Evolutionary conservation across 225 moss, liverwort and hornwort species (phyloP), one percentile per base, ranked within the genome.

Genomic region (Marchantia paleacea): DNA sequence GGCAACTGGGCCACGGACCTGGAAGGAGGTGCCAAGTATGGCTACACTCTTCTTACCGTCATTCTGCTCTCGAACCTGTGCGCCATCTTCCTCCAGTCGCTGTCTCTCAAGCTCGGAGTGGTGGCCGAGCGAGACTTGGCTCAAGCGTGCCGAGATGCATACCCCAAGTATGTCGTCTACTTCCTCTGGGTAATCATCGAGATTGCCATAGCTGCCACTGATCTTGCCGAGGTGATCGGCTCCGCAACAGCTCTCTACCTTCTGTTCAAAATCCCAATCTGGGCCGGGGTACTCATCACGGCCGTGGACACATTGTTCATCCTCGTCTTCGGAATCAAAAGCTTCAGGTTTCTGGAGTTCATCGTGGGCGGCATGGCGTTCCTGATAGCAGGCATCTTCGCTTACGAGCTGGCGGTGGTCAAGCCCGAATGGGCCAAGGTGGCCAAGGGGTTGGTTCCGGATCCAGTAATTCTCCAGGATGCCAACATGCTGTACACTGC

Each of bases 221-320:
- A 95, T 62, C 71, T 95, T 67, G 93, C 95, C 20, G 95, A 95
- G 83, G 93, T 95, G 39, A 93, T 95, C 7, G 95, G 95, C 3
- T 93, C 95, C 25, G 95, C 95, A 8, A 91, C 91, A 25, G 95
- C 93, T 7, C 63, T 95, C 77, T 92, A 93, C 74, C 84, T 95
- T 10, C 39, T 95, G 6, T 95, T 95, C 73, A 86, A 90, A 7
- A 83, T 95, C 2, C 95, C 93, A 0, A 83, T 95, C 13, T 95
- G 95, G 95, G 91, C 84, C 3, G 95, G 95, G 13, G 95, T 95
- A 16, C 55, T 95, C 26, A 87, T 95, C 82, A 95, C 95, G 19
- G 90, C 92, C 4, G 87, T 86, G 12, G 93, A 93, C 75, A 92
- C 93, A 8, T 55, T 95, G 30, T 88, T 93, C 83, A 91, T 95